These are phyloP conservation scores for Globisporangium polare DNA, from an alignment of 352 stramenopile genomes.

Conservation along the genomic window DNA sequence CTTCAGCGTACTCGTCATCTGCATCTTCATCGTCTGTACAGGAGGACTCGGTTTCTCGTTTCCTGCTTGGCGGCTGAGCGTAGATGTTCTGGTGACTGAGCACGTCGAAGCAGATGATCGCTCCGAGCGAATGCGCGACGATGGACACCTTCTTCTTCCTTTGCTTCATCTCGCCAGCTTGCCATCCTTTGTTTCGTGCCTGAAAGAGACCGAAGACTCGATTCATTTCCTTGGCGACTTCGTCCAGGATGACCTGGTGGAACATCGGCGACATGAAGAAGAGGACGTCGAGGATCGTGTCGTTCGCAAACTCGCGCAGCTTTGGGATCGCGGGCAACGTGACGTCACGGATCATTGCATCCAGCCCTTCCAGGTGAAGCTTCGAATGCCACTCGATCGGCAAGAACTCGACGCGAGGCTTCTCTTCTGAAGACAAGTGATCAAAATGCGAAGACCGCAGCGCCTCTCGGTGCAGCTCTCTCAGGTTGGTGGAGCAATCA, in stretches of 20 bases:
- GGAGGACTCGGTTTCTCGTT: conserved; percentile 16
- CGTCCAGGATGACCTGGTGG: conserved; percentile 89
- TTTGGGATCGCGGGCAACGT: conserved; percentile 88
- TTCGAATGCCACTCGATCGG: conserved; percentile 88
- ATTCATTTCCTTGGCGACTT: conserved; percentile 92
- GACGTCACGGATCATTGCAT: conserved; percentile 67
- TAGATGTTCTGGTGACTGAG: conserved; percentile 65
- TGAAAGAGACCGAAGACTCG: conserved; percentile 79
- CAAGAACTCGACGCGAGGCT: conserved; percentile 64
- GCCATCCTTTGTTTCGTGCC: conserved; percentile 52
- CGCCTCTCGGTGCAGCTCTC: conserved; percentile 61
- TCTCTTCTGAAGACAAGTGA: conserved; percentile 27
- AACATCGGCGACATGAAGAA: conserved; percentile 93
- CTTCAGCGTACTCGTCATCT: conserved; percentile 32
- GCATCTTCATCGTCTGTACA: conserved; percentile 17
- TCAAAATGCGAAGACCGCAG: conserved; percentile 69
- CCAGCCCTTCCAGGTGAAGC: conserved; percentile 72
- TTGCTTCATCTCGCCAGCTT: conserved; percentile 10
- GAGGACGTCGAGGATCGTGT: conserved; percentile 90
- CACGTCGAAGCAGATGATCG: conserved; percentile 93
- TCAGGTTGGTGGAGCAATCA: conserved; percentile 68
- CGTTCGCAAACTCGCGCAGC: conserved; percentile 90
- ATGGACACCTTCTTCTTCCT: conserved; percentile 82
- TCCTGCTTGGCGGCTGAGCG: conserved; percentile 27
- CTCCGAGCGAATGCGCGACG: conserved; percentile 84